These are phyloP conservation scores for Aspergillus nanangensis DNA, from an alignment of 495 filamentous ascomycete species.

Conservation along the genomic window DNA sequence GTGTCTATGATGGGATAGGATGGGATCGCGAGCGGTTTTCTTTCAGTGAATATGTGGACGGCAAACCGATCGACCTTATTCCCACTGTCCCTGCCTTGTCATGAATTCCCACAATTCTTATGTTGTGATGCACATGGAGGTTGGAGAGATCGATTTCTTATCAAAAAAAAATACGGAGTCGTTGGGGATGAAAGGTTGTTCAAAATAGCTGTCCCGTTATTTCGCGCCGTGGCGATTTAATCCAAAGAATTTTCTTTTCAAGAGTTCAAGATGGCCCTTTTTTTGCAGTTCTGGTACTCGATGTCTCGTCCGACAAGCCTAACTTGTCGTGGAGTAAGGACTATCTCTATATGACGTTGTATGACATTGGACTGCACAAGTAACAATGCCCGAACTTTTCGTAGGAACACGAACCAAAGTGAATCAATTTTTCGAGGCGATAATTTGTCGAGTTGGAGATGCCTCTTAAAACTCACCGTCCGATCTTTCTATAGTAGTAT, in stretches of 20 bases:
- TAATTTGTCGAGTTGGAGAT: too few relatives aligned
- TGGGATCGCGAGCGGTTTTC: slow-evolving; percentile 44
- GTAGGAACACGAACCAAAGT: too few relatives aligned
- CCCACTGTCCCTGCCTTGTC: slow-evolving; percentile 27
- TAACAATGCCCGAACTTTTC: too few relatives aligned
- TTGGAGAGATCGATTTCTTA: slow-evolving; percentile 27
- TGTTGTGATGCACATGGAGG: slow-evolving; percentile 38
- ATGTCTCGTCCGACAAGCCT: not conserved
- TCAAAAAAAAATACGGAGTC: slow-evolving; percentile 33
- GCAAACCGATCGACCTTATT: slow-evolving; percentile 42
- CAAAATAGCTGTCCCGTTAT: slow-evolving; percentile 44
- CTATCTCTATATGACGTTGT: too few relatives aligned
- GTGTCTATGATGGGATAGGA: slow-evolving; percentile 42
- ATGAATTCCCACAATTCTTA: slow-evolving; percentile 24
- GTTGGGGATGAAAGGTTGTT: slow-evolving; percentile 42
- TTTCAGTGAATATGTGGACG: slow-evolving; percentile 40
- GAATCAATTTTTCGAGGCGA: too few relatives aligned
- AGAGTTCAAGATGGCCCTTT: slow-evolving; percentile 27
- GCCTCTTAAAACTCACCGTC: too few relatives aligned
- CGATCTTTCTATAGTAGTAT: too few relatives aligned
- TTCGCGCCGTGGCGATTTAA: slow-evolving; percentile 48
- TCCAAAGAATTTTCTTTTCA: slow-evolving; percentile 41
- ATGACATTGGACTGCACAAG: too few relatives aligned
- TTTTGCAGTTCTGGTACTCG: slow-evolving; percentile 3
- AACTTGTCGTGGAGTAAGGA: too few relatives aligned